Evolutionary conservation across 1,284 basidiomycete species (phyloP).

Genomic region (Tylopilus sp.): DNA sequence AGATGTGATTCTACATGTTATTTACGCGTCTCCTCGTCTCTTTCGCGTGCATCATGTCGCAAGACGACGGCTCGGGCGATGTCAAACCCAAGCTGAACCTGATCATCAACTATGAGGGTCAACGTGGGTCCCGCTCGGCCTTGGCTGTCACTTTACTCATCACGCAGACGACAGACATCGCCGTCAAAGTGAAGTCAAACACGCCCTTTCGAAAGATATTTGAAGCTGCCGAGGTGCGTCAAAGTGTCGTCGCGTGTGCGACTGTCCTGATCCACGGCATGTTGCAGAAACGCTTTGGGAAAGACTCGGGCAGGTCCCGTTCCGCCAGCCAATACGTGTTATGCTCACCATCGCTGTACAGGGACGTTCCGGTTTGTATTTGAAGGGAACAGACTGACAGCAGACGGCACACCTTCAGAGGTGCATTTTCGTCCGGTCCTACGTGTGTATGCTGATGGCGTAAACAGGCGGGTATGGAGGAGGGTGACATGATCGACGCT

Average conservation of each 20-base stretch:
- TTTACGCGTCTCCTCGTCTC: conserved; percentile 26
- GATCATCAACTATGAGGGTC: conserved; percentile 58
- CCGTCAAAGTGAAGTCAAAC: conserved; percentile 67
- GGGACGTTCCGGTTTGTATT: conserved; percentile 66
- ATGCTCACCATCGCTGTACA: conserved; percentile 20
- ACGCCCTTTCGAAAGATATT: conserved; percentile 72
- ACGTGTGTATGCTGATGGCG: conserved; percentile 1
- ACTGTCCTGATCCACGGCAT: background rate
- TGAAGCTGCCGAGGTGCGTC: conserved; percentile 64
- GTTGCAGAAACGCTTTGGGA: conserved; percentile 62
- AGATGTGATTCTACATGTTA: background rate
- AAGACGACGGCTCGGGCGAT: conserved; percentile 61
- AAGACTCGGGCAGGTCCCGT: conserved; percentile 56
- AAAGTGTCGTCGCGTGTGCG: conserved; percentile 2
- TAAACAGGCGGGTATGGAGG: conserved; percentile 38
- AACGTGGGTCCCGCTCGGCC: conserved; percentile 41
- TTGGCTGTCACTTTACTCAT: background rate
- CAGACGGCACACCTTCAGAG: conserved; percentile 57
- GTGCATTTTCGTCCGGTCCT: conserved; percentile 45
- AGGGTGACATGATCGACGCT: conserved; percentile 41
- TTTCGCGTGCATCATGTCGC: conserved; percentile 49
- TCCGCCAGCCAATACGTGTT: background rate
- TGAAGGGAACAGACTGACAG: conserved; percentile 57
- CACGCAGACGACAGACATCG: conserved; percentile 52
- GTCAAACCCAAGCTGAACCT: conserved; percentile 73